Conservation (phyloP, 352 stramenopile genomes). For the Vaucheria bursata region DNA sequence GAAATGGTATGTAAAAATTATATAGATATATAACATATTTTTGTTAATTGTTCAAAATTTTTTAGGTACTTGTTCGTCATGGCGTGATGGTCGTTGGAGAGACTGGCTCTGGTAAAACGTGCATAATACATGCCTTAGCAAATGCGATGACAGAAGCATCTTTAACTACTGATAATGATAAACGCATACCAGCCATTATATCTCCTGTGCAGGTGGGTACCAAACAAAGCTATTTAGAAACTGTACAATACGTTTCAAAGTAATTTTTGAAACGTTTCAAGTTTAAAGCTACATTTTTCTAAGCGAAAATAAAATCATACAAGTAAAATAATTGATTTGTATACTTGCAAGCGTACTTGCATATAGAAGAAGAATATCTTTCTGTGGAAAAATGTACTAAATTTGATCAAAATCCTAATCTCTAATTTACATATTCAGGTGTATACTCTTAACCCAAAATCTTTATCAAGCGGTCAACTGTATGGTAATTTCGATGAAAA, state of each 20-base stretch:
- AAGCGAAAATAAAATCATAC: no score
- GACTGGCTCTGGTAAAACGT: constrained; percentile 83
- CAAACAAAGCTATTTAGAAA: no score
- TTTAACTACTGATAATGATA: no score
- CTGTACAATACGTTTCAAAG: no score
- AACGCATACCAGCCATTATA: no score
- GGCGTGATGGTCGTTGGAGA: constrained; percentile 91
- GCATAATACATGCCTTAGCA: constrained; percentile 74
- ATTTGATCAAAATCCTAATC: not conserved
- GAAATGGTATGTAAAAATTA: constrained; percentile 61
- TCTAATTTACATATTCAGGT: constrained; percentile 45
- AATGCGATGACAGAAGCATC: constrained; percentile 64
- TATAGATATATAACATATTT: no score
- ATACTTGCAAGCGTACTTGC: not conserved
- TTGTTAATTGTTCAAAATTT: no score
- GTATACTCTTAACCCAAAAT: constrained; percentile 80
- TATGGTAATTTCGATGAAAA: constrained; percentile 87
- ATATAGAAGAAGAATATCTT: not conserved
- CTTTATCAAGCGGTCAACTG: constrained; percentile 79
- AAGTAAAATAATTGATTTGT: no score
- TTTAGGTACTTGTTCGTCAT: constrained; percentile 78
- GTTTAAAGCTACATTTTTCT: no score
- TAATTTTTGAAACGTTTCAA: no score
- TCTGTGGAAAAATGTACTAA: not conserved
- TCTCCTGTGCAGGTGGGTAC: no score